phyloP scores from a whole-genome alignment of 495 filamentous ascomycete genomes.

The Podospora australis region DNA sequence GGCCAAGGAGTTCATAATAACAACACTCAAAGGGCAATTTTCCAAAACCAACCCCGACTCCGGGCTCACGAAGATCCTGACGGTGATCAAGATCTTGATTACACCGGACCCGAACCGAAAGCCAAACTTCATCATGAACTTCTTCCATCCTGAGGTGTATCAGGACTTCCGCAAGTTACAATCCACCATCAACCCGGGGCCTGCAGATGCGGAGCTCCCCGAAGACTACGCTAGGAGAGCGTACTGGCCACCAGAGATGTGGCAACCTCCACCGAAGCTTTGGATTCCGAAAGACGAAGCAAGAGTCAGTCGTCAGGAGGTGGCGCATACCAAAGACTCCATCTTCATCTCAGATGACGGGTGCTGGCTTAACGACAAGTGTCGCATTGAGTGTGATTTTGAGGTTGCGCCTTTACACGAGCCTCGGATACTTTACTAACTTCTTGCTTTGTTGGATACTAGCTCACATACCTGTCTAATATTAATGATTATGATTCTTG shows the following conservation, averaged over 20 bases:
- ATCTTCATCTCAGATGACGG: constrained; percentile 56
- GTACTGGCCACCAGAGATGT: constrained; percentile 64
- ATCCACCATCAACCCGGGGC: constrained; percentile 42
- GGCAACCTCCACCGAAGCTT: constrained; percentile 49
- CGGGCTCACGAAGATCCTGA: constrained; percentile 17
- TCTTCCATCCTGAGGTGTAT: constrained; percentile 61
- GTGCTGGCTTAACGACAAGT: constrained; percentile 57
- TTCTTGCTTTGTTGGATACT: neutral
- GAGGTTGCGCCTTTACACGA: constrained; percentile 27
- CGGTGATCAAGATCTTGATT: constrained; percentile 17
- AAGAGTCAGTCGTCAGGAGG: constrained; percentile 57
- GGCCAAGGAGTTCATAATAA: constrained; percentile 14
- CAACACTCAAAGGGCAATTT: constrained; percentile 11
- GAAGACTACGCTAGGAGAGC: constrained; percentile 50
- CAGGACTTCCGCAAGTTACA: constrained; percentile 56
- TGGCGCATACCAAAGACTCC: constrained; percentile 47
- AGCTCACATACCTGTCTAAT: too few species aligned
- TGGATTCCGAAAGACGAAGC: constrained; percentile 67
- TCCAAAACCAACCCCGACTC: constrained; percentile 15
- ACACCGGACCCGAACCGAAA: constrained; percentile 18
- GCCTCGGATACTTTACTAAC: constrained; percentile 30
- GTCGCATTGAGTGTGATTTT: constrained; percentile 21
- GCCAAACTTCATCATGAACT: constrained; percentile 45
- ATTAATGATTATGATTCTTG: neutral
- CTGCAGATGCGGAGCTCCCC: constrained; percentile 37